Conservation (phyloP, 225 moss, liverwort and hornwort species). For the Lunularia cruciata region DNA sequence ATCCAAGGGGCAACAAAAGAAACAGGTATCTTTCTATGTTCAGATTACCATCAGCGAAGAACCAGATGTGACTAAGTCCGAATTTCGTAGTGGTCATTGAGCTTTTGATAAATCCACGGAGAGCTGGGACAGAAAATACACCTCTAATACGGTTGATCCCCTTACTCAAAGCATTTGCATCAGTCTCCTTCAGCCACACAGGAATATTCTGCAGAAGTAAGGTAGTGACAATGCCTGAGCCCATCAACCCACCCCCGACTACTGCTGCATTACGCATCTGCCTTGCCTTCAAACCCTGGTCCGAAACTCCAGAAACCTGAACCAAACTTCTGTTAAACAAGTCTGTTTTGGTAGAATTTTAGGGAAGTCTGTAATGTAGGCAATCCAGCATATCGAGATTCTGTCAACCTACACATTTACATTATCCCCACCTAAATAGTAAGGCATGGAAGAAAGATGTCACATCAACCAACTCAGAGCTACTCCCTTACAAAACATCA, state of each 20-base stretch:
- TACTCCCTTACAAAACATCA: too few relatives aligned
- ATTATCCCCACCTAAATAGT: too few relatives aligned
- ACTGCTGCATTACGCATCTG: constrained; percentile 60
- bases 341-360: too few relatives aligned
- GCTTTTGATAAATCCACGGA: not conserved
- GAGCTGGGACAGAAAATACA: not conserved
- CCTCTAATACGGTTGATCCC: constrained; percentile 65
- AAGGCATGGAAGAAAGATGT: too few relatives aligned
- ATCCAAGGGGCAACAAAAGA: too few relatives aligned
- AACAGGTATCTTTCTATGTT: not conserved
- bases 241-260: constrained; percentile 89
- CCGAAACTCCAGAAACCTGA: constrained; percentile 85
- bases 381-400: too few relatives aligned
- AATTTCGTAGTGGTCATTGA: not conserved
- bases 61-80: not conserved
- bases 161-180: constrained; percentile 57
- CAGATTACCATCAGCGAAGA: not conserved
- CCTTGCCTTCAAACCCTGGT: constrained; percentile 58
- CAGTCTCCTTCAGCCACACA: constrained; percentile 76
- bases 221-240: constrained; percentile 82
- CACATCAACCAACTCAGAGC: too few relatives aligned
- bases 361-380: too few relatives aligned
- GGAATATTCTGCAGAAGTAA: constrained; percentile 57
- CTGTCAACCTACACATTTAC: too few relatives aligned
- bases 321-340: too few relatives aligned